These are phyloP conservation scores for Citrus reticulata DNA, from an alignment of 345 rosid genomes.

Conservation along the genomic window DNA sequence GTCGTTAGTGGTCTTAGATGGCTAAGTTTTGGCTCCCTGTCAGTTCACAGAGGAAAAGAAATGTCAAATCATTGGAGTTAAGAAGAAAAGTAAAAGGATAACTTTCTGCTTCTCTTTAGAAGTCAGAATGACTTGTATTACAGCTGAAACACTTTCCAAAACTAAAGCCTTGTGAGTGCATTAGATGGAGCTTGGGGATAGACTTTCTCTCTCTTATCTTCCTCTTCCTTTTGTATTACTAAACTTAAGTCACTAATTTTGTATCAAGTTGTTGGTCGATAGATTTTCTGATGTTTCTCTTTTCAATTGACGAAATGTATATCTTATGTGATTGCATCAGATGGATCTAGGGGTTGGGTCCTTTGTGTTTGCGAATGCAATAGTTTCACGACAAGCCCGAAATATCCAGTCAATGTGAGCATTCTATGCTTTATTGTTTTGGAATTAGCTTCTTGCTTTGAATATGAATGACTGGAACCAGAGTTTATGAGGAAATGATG, in stretches of 20 bases:
- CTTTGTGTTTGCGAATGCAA: slow-evolving; percentile 71
- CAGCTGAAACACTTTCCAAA: neutral
- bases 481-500: neutral
- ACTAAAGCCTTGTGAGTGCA: neutral
- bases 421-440: slow-evolving; percentile 7
- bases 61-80: neutral
- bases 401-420: slow-evolving; percentile 52
- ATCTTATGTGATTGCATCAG: slow-evolving; percentile 33
- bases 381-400: slow-evolving; percentile 85
- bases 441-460: neutral
- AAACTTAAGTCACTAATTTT: neutral
- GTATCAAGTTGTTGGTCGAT: neutral
- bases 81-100: neutral
- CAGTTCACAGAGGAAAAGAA: neutral
- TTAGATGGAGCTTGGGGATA: neutral
- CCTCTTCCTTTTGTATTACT: neutral
- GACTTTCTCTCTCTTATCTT: neutral
- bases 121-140: neutral
- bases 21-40: neutral
- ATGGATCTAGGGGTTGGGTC: slow-evolving; percentile 99
- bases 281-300: neutral
- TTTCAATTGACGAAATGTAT: neutral
- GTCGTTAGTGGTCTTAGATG: neutral
- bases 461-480: neutral
- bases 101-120: neutral